Percentiles rank a stretch among this genome's conserved stretches.
Evolutionary conservation across 2,329 filamentous ascomycete species (phyloP).

Genomic region (Aspergillus terreus): DNA sequence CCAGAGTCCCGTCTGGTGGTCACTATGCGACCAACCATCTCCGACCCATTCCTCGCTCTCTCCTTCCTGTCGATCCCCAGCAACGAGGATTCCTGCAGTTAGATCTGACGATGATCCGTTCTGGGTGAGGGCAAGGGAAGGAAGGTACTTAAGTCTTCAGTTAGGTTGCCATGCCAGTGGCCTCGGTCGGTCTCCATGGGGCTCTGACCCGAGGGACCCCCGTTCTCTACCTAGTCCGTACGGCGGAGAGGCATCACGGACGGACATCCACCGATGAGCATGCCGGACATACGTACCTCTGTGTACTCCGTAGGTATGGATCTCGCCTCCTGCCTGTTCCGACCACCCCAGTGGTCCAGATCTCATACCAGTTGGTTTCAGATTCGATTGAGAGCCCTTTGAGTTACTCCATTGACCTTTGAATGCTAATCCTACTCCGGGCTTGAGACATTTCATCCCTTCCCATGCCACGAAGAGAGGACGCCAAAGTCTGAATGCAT

Average conservation of each 20-base stretch:
- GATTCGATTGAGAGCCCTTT: not conserved
- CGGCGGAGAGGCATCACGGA: too few species aligned
- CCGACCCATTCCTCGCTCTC: conserved; percentile 3
- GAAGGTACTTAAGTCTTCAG: not conserved
- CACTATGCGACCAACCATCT: not conserved
- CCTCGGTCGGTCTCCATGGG: not conserved
- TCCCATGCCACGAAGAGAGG: too few species aligned
- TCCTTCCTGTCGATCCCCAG: not conserved
- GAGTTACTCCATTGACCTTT: too few species aligned
- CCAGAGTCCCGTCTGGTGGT: not conserved
- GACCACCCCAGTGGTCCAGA: not conserved
- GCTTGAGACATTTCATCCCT: too few species aligned
- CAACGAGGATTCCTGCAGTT: not conserved
- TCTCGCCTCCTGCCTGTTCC: not conserved
- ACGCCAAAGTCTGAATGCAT: too few species aligned
- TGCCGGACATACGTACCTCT: not conserved
- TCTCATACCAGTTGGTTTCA: not conserved
- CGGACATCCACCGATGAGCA: too few species aligned
- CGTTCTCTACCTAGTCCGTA: not conserved
- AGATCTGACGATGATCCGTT: not conserved
- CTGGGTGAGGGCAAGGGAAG: not conserved
- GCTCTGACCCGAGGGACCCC: not conserved
- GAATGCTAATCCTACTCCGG: too few species aligned
- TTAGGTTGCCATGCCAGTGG: conserved; percentile 4
- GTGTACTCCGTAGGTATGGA: too few species aligned